These are phyloP conservation scores for Trichoderma sp. DNA, from an alignment of 2,329 filamentous ascomycete species.

Conservation along the genomic window DNA sequence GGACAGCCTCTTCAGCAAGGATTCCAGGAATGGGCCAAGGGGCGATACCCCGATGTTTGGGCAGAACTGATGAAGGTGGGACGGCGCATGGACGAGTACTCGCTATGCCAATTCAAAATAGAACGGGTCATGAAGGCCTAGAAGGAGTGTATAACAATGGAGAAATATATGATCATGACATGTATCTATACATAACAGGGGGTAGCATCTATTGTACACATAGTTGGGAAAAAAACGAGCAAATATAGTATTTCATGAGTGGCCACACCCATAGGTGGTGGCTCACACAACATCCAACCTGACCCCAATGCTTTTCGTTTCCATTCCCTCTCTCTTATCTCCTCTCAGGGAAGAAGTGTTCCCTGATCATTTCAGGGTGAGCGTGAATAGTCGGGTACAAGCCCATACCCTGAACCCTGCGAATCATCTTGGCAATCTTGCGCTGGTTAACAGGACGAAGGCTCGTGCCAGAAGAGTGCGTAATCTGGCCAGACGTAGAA, in stretches of 20 bases:
- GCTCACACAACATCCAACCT: background rate
- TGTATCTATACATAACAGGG: conserved; percentile 38
- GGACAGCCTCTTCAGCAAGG: conserved; percentile 63
- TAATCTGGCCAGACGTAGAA: conserved; percentile 81
- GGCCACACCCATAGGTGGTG: background rate
- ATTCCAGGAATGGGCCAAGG: conserved; percentile 72
- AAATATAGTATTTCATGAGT: background rate
- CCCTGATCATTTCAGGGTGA: conserved; percentile 76
- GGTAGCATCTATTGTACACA: conserved; percentile 38
- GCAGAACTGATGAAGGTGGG: conserved; percentile 58
- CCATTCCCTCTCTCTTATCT: conserved; percentile 1
- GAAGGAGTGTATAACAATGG: conserved; percentile 35
- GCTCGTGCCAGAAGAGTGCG: conserved; percentile 70
- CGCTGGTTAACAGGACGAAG: conserved; percentile 87
- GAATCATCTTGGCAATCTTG: conserved; percentile 87
- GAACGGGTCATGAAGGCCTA: conserved; percentile 48
- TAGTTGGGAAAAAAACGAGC: conserved; percentile 11
- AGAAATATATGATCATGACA: conserved; percentile 24
- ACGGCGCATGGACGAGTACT: conserved; percentile 43
- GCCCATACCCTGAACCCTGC: conserved; percentile 83
- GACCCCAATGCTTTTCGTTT: background rate
- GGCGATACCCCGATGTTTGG: conserved; percentile 69
- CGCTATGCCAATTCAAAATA: conserved; percentile 50
- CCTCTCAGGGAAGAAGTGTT: conserved; percentile 34
- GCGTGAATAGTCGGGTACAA: conserved; percentile 87